Percentiles rank a stretch among this genome's conserved stretches.
phyloP scores from a whole-genome alignment of 139 green algal genomes.

The Chlamydomonas sphaeroides region DNA sequence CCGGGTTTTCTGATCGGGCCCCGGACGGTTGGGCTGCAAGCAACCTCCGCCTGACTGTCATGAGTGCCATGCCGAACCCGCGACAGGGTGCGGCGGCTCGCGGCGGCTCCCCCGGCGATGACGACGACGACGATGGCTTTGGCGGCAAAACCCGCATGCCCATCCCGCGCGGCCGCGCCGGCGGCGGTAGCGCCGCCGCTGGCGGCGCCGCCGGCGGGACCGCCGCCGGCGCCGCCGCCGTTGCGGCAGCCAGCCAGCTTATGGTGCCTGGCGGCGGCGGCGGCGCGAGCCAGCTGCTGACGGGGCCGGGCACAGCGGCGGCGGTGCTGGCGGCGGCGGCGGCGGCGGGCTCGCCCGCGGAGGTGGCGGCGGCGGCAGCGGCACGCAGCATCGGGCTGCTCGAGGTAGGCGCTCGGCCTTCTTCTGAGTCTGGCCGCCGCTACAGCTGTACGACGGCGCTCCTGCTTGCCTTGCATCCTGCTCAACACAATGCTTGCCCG shows the following conservation, averaged over 20 bases:
- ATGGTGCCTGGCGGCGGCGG: background rate
- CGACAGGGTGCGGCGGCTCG: background rate
- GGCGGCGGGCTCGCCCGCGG: background rate
- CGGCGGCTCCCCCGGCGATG: background rate
- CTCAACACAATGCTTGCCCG: background rate
- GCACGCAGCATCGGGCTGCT: background rate
- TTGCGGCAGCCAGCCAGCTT: background rate
- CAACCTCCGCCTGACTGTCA: too few species aligned
- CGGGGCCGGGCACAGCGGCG: background rate
- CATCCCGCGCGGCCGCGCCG: background rate
- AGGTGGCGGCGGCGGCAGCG: background rate
- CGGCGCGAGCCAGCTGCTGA: constrained; percentile 23
- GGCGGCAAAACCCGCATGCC: background rate
- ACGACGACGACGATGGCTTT: constrained; percentile 12
- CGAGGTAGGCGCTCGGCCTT: too few species aligned
- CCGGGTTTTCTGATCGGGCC: too few species aligned
- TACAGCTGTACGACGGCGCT: background rate
- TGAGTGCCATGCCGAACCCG: background rate
- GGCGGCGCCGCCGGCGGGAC: background rate
- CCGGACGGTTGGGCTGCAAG: too few species aligned
- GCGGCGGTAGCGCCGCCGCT: too few species aligned
- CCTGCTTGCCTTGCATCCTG: background rate
- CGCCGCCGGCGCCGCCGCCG: background rate
- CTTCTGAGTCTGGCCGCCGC: too few species aligned
- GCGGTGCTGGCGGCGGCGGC: background rate